phyloP scores from a whole-genome alignment of 2,329 filamentous ascomycete species.

The Fusarium sp. region DNA sequence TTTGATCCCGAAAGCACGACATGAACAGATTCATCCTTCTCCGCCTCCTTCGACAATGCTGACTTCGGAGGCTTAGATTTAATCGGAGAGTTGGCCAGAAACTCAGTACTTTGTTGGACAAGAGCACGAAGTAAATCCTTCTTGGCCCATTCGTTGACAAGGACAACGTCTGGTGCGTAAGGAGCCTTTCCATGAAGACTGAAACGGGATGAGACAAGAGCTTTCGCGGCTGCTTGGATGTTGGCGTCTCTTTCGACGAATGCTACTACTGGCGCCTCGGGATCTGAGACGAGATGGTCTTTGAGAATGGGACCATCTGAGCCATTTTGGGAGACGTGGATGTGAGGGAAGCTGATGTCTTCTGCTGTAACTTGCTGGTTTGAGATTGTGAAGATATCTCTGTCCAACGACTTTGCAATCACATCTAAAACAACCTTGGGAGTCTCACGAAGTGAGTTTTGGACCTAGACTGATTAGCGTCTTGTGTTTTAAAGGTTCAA shows the following conservation, averaged over 20 bases:
- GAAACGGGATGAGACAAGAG: conserved; percentile 33
- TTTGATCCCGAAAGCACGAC: conserved; percentile 23
- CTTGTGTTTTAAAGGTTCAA: fast-evolving
- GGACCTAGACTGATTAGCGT: not conserved
- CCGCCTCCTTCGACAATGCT: not conserved
- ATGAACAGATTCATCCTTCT: conserved; percentile 26
- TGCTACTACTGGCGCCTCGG: conserved; percentile 16
- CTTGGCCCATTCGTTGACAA: conserved; percentile 45
- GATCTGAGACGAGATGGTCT: conserved; percentile 18
- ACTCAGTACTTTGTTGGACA: conserved; percentile 28
- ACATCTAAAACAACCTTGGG: conserved; percentile 8
- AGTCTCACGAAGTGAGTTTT: conserved; percentile 23
- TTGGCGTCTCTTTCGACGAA: conserved; percentile 43
- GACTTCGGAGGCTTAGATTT: not conserved
- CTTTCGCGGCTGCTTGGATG: conserved; percentile 32
- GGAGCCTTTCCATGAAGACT: conserved; percentile 32
- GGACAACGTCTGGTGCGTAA: conserved; percentile 39
- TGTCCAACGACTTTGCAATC: conserved; percentile 21
- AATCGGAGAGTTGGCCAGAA: not conserved
- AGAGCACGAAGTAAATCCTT: conserved; percentile 38
- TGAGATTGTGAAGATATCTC: conserved; percentile 21
- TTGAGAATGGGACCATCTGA: conserved; percentile 5
- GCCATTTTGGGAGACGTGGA: conserved; percentile 19
- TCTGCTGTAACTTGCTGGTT: not conserved
- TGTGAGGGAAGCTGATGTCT: conserved; percentile 20